Evolutionary conservation across 2,329 filamentous ascomycete genomes (phyloP).

Genomic region (Apiospora aurea): DNA sequence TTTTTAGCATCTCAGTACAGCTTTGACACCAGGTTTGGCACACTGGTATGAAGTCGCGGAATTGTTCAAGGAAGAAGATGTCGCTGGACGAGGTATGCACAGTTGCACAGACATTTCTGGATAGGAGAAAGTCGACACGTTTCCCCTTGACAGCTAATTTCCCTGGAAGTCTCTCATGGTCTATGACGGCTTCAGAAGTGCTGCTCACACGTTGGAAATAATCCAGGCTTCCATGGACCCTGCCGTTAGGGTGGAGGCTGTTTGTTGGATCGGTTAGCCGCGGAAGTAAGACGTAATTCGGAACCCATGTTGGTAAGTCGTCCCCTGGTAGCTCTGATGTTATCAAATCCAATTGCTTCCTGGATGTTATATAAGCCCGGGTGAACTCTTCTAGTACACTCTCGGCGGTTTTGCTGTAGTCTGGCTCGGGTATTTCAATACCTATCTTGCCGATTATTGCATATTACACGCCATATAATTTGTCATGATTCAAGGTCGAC

Average conservation of each 20-base stretch:
- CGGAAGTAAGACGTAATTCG: not conserved
- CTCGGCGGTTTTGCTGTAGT: not conserved
- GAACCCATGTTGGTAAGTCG: not conserved
- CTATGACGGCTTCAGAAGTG: not conserved
- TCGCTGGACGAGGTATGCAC: not conserved
- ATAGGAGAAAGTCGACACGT: not conserved
- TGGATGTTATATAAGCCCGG: not conserved
- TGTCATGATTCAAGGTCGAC: not conserved
- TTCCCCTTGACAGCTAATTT: not conserved
- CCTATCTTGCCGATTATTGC: not conserved
- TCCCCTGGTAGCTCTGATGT: not conserved
- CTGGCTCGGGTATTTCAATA: not conserved
- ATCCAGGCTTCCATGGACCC: not conserved
- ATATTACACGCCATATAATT: not conserved
- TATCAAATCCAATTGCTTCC: not conserved
- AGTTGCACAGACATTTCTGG: not conserved
- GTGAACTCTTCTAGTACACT: not conserved
- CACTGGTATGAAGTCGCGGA: not conserved
- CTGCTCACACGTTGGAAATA: not conserved
- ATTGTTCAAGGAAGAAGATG: too few relatives aligned
- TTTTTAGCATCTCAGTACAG: not conserved
- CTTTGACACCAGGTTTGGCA: not conserved
- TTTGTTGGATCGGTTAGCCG: too few relatives aligned
- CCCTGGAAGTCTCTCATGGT: not conserved
- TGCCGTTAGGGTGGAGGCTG: not conserved